Evolutionary conservation across 495 filamentous ascomycete species (phyloP).

Genomic region (Penicillium herquei): DNA sequence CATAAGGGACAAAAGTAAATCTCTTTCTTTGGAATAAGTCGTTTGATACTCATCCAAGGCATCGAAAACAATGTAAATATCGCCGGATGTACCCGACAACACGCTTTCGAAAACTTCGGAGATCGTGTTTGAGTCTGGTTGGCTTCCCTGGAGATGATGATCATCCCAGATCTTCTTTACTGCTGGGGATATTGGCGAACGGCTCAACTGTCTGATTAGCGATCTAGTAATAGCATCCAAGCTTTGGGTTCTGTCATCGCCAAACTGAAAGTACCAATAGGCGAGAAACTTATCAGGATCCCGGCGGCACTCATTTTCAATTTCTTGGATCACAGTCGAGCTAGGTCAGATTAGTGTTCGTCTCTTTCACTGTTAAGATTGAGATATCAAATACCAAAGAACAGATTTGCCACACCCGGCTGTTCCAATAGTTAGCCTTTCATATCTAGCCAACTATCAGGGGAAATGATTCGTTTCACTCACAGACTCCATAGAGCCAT

Average conservation of each 20-base stretch:
- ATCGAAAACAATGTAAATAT: conserved; percentile 17
- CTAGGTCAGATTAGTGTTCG: background rate
- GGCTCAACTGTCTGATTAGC: conserved; percentile 14
- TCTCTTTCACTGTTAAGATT: background rate
- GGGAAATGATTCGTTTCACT: background rate
- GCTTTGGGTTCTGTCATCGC: conserved; percentile 4
- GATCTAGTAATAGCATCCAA: conserved; percentile 12
- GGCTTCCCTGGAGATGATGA: background rate
- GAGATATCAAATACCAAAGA: conserved; percentile 1
- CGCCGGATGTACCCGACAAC: background rate
- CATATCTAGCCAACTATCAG: background rate
- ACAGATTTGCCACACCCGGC: conserved; percentile 10
- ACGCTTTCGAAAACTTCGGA: background rate
- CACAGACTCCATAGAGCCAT: conserved; percentile 1
- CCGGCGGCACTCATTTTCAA: conserved; percentile 1
- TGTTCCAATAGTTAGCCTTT: background rate
- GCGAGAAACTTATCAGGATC: background rate
- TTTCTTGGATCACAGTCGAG: conserved; percentile 17
- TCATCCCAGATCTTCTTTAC: conserved; percentile 8
- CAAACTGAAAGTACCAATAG: conserved; percentile 25
- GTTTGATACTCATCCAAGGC: conserved; percentile 20
- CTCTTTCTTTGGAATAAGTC: background rate
- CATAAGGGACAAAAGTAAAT: conserved; percentile 1
- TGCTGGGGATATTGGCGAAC: background rate
- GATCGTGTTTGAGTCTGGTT: background rate